Evolutionary conservation across 257 asterid genomes (phyloP).

Genomic region (Coffea canephora): DNA sequence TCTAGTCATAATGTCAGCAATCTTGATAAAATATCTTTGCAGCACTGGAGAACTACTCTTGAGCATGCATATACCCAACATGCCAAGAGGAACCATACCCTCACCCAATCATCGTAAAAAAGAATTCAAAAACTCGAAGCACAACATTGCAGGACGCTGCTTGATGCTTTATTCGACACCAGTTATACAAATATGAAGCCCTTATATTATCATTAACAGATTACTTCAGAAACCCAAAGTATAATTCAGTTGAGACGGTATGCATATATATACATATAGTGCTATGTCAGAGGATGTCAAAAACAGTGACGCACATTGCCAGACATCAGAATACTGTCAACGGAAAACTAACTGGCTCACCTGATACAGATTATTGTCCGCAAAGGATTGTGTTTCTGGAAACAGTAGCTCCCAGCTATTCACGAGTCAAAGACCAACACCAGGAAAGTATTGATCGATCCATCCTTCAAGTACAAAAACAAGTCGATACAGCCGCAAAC

Average conservation of each 20-base stretch:
- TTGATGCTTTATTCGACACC: not conserved
- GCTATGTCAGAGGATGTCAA: not conserved
- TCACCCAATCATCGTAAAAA: not conserved
- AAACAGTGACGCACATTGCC: not conserved
- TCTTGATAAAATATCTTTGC: not conserved
- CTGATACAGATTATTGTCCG: not conserved
- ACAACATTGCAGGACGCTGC: not conserved
- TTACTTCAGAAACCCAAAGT: not conserved
- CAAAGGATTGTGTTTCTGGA: not conserved
- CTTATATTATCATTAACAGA: not conserved
- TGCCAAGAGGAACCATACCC: not conserved
- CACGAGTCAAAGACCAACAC: not conserved
- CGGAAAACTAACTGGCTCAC: not conserved
- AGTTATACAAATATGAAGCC: not conserved
- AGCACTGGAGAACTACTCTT: not conserved
- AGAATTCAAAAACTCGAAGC: not conserved
- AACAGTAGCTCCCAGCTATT: not conserved
- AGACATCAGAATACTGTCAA: not conserved
- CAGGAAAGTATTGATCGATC: not conserved
- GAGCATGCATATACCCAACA: not conserved
- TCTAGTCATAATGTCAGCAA: not conserved
- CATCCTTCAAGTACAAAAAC: not conserved
- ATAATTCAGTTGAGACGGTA: not conserved
- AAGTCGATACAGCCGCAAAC: not conserved
- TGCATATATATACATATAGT: too few species aligned